Evolutionary conservation across 148 eudicot genomes (phyloP).

Genomic region (Nepenthes gracilis): DNA sequence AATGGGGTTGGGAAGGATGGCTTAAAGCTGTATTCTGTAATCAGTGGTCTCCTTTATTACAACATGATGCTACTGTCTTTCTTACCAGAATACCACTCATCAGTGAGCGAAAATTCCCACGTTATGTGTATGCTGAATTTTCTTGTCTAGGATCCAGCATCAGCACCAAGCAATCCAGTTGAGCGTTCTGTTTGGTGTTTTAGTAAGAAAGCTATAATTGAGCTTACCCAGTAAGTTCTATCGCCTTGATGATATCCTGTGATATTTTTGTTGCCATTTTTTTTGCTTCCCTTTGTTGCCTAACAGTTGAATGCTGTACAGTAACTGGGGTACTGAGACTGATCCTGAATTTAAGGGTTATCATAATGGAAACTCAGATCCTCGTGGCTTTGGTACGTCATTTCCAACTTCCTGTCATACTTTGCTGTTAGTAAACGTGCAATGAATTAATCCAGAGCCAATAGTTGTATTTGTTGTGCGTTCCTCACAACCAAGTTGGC

Average conservation of each 20-base stretch:
- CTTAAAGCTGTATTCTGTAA: no score
- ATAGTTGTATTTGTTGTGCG: no score
- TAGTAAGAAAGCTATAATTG: conserved; percentile 67
- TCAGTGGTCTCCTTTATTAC: no score
- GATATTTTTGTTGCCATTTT: background rate
- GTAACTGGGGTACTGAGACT: conserved; percentile 95
- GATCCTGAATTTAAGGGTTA: conserved; percentile 82
- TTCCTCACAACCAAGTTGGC: no score
- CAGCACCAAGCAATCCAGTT: conserved; percentile 57
- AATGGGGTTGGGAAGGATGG: no score
- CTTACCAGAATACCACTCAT: no score
- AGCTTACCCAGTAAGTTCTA: conserved; percentile 70
- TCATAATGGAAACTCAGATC: conserved; percentile 89
- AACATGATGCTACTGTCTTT: no score
- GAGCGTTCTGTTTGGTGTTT: conserved; percentile 88
- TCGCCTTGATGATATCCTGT: background rate
- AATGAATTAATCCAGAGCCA: no score
- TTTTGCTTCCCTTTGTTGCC: conserved; percentile 1
- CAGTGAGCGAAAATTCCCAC: background rate
- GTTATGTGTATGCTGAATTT: background rate
- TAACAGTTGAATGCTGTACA: conserved; percentile 21
- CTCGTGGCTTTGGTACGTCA: conserved; percentile 79
- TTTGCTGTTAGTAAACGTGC: background rate
- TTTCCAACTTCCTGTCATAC: background rate
- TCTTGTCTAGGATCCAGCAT: conserved; percentile 49